Evolutionary conservation across 2,329 filamentous ascomycete species (phyloP).

Genomic region (Arthrobotrys musiformis): DNA sequence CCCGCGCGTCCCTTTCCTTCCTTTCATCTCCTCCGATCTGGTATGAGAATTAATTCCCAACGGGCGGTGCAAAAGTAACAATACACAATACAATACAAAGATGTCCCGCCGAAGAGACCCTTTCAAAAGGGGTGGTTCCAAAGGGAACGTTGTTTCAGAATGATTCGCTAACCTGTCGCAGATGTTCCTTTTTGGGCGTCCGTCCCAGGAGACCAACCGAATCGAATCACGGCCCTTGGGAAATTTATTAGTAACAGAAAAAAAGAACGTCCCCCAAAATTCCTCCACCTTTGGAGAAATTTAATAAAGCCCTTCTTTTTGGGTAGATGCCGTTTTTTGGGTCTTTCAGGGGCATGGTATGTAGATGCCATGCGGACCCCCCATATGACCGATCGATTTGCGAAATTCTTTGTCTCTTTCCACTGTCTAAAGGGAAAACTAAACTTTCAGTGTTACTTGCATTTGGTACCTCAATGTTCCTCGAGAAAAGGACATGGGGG

Average conservation of each 20-base stretch:
- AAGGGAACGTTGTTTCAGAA: conserved; percentile 39
- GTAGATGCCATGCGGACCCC: conserved; percentile 11
- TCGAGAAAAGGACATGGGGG: no score
- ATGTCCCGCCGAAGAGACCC: background rate
- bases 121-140: conserved; percentile 10
- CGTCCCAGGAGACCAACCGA: background rate
- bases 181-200: conserved; percentile 14
- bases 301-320: background rate
- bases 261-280: background rate
- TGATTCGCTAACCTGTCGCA: conserved; percentile 49
- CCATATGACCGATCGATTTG: background rate
- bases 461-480: background rate
- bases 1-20: background rate
- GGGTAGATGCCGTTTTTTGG: background rate
- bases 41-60: conserved; percentile 10
- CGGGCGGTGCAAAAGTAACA: conserved; percentile 4
- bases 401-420: no score
- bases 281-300: background rate
- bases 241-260: background rate
- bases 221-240: background rate
- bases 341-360: conserved; percentile 3
- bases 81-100: no score
- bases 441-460: no score
- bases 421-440: no score
- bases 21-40: background rate